These are phyloP conservation scores for Teratosphaeria viscida DNA, from an alignment of 2,329 filamentous ascomycete species.

Conservation along the genomic window DNA sequence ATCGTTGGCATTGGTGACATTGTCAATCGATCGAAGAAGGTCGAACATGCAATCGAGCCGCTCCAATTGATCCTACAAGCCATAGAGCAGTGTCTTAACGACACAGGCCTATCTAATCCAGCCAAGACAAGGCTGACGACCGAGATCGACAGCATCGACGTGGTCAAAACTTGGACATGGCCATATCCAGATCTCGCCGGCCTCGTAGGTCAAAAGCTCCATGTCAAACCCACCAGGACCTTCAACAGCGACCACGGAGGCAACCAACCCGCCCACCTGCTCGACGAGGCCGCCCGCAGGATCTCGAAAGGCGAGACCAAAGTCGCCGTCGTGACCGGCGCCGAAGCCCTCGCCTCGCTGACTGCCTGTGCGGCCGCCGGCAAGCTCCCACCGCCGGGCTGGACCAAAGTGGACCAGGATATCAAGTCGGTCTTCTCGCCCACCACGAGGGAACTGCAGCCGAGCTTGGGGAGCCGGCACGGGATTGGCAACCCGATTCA, in stretches of 20 bases:
- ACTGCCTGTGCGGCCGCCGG: slow-evolving; percentile 41
- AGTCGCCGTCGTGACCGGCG: slow-evolving; percentile 51
- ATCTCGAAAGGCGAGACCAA: slow-evolving; percentile 44
- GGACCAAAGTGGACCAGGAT: slow-evolving; percentile 41
- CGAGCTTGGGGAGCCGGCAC: slow-evolving; percentile 42
- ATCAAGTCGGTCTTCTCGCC: slow-evolving; percentile 42
- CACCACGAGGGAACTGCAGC: slow-evolving; percentile 34
- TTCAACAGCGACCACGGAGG: slow-evolving; percentile 51
- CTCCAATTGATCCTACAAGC: slow-evolving; percentile 49
- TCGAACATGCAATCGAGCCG: slow-evolving; percentile 49
- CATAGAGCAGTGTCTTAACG: slow-evolving; percentile 41
- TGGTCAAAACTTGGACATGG: slow-evolving; percentile 58
- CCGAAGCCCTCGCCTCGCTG: slow-evolving; percentile 51
- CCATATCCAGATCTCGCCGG: slow-evolving; percentile 50
- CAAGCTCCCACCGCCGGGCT: slow-evolving; percentile 49
- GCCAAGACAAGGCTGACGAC: slow-evolving; percentile 28
- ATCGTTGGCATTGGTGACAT: slow-evolving; percentile 55
- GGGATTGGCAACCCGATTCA: slow-evolving; percentile 54
- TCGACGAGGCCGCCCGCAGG: slow-evolving; percentile 53
- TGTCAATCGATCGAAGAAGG: slow-evolving; percentile 44
- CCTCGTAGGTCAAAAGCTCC: slow-evolving; percentile 41
- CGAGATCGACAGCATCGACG: slow-evolving; percentile 47
- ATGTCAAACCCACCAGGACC: slow-evolving; percentile 37
- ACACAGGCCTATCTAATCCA: slow-evolving; percentile 31
- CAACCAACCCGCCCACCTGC: slow-evolving; percentile 49